phyloP scores from a whole-genome alignment of 441 rosid genomes.

The Pelargonium fulgidum region DNA sequence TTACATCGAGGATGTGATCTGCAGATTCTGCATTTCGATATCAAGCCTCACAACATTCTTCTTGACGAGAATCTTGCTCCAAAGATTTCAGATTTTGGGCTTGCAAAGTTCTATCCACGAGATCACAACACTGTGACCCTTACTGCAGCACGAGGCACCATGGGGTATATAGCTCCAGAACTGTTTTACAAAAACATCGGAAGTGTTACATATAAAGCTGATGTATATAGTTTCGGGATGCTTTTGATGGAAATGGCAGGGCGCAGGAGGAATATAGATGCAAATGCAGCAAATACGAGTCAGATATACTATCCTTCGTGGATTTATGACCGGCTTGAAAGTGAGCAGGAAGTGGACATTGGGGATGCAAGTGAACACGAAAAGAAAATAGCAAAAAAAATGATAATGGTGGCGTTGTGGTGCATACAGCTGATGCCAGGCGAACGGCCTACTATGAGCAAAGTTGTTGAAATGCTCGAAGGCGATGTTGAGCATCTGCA shows the following conservation, averaged over 20 bases:
- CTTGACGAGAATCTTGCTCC: neutral
- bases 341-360: neutral
- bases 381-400: neutral
- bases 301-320: constrained; percentile 1
- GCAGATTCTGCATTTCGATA: neutral
- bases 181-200: neutral
- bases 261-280: constrained; percentile 2
- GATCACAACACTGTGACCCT: constrained; percentile 1
- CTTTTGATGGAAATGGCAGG: constrained; percentile 3
- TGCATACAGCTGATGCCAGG: neutral
- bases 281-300: neutral
- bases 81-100: neutral
- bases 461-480: neutral
- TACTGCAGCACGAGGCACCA: neutral
- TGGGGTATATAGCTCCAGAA: neutral
- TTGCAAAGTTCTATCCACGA: neutral
- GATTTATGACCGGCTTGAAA: neutral
- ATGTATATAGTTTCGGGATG: constrained; percentile 1
- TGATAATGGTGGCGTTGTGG: neutral
- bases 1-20: neutral
- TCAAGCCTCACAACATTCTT: neutral
- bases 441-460: neutral
- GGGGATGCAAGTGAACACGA: constrained; percentile 1
- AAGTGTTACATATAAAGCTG: neutral
- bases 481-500: neutral